Evolutionary conservation across 306 rosid species (phyloP), one percentile per base, ranked within the genome.

Genomic region (Quercus robur): DNA sequence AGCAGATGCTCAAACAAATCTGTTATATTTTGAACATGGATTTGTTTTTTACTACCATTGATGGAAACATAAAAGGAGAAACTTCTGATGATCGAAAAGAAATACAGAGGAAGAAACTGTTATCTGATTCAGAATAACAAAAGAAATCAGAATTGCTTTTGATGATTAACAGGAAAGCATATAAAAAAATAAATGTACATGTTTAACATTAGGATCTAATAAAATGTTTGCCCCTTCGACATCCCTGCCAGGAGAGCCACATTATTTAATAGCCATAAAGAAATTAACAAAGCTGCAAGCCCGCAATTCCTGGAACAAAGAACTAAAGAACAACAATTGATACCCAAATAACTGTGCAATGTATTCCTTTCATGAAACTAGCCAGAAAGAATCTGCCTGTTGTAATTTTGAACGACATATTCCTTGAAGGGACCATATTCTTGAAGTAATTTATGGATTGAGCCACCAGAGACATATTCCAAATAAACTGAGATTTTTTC

Each of bases 191-290:
- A 74, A 77, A 56, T 83, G 51, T 90, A 95, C 98, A 81, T 89
- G 98, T 81, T 93, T 95, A 69, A 97, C 99, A 75, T 90, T 93
- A 67, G 99, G 98, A 84, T 86, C 98, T 51, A 95, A 98, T 81
- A 95, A 86, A 81, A 95, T 95, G 89, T 95, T 95, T 38, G 99
- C 99, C 81, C 98, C 98, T 85, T 95, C 93, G 63, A 95, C 93
- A 81, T 91, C 99, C 94, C 99, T 95, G 92, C 84, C 85, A 88
- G 52, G 77, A 73, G 28, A 63, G 86, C 76, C 55, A 33, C 5
- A 59, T 1, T 5, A 68, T 4, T 49, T n/a, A 41, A 73, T 30
- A 75, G 79, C 49, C 17, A 26, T 54, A 59, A 76, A 61, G 71
- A 71, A 55, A 71, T 71, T 35, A 23, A 19, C 76, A 20, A 56